A percentile compares a stretch with the other conserved stretches of the same genome.
These are phyloP conservation scores for Mycena polygramma DNA, from an alignment of 768 basidiomycete genomes.

Conservation along the genomic window DNA sequence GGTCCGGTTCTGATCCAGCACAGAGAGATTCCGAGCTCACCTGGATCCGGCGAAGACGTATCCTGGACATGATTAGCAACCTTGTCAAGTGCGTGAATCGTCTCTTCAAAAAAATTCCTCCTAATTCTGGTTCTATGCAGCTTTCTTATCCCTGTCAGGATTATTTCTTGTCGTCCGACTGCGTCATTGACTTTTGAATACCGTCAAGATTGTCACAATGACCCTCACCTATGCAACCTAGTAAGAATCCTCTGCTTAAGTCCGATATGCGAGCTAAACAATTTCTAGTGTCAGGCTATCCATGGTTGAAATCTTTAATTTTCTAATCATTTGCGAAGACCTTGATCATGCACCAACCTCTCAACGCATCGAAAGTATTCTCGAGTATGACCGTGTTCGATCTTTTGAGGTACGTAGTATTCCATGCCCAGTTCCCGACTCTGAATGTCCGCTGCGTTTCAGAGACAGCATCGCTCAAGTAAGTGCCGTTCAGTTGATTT, in stretches of 20 bases:
- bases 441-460: not conserved
- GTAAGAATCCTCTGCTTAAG: constrained; percentile 3
- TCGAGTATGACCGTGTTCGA: constrained; percentile 61
- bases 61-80: constrained; percentile 55
- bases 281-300: constrained; percentile 9
- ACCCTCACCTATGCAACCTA: constrained; percentile 60
- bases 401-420: constrained; percentile 49
- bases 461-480: constrained; percentile 4
- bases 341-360: constrained; percentile 20
- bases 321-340: constrained; percentile 33
- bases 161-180: not conserved
- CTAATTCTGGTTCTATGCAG: constrained; percentile 42
- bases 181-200: constrained; percentile 3
- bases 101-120: not conserved
- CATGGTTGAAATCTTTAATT: constrained; percentile 56
- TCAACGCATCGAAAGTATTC: constrained; percentile 42
- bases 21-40: constrained; percentile 60
- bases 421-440: not conserved
- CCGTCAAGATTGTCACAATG: constrained; percentile 59
- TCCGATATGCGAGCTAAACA: constrained; percentile 46
- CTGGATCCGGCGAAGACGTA: constrained; percentile 54
- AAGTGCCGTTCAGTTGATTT: not conserved
- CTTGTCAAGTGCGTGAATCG: constrained; percentile 43
- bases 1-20: not conserved
- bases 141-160: constrained; percentile 43